Evolutionary conservation across 352 stramenopile genomes (phyloP), one percentile per base, ranked within the genome.

Genomic region (Aphanomyces stellatus): DNA sequence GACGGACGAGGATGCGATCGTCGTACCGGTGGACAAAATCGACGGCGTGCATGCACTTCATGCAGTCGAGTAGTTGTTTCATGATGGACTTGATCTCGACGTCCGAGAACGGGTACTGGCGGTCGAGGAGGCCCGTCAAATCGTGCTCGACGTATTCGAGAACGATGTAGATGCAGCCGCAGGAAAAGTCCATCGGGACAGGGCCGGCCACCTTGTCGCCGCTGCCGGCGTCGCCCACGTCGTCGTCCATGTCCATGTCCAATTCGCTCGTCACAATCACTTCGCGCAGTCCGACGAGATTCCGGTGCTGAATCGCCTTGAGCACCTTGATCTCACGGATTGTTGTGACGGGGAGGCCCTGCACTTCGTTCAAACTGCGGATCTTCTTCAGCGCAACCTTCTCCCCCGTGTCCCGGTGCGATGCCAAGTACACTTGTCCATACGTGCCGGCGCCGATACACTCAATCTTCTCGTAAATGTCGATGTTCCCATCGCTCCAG

Each of bases 251-350:
- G 41, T 94, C 87, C 51, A 86, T 82, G 42, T 95, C 88, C 25
- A 91, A 88, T 56, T 92, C 87, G 3, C 82, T 86, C 0, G 87
- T 93, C 1, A 96, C 87, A 2, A 99, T 91, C 48, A 99, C 93
- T 74, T 99, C 96, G 65, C 98, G 91, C 70, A 99, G 88, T 67
- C 91, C 82, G 25, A 99, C 93, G 62, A 99, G 80, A 75, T 98
- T 98, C 22, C 81, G 85, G 76, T 99, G 96, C 55, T 93, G 88
- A 4, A 99, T 79, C 73, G 88, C 90, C 75, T 98, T 98, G 57
- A 99, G 82, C 71, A 99, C 97, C 87, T 98, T 98, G 67, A 99
- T 99, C 80, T 99, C 96, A 13, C 96, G 88, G 69, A 99, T 96
- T 17, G 96, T 96, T 41, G 93, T 98, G 51, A 97, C 82, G 0